Base-by-base conservation (phyloP, 352 stramenopile genomes). In the Pythium myriotylum region DNA sequence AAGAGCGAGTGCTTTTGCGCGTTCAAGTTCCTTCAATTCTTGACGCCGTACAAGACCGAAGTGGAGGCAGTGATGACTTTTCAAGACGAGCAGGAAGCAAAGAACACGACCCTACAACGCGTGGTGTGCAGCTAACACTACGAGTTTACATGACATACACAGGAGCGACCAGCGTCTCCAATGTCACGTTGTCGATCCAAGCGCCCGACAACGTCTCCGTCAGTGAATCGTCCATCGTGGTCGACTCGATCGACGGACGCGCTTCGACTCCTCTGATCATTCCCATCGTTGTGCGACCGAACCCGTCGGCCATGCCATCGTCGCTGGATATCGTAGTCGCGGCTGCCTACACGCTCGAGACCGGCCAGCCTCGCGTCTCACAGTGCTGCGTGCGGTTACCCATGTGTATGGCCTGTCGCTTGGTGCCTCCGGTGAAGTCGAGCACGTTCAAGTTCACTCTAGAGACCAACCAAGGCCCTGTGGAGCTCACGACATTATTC, bases 391-490 rank as follows among this genome's bases (percentile, higher is more conserved):
- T 96, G 1, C 69, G 73, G 48, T 67, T 97, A 27, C 89, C 91
- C 3, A 79, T 97, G 72, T 88, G 72, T 27, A 68, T 96, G 50
- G 67, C 68, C 5, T 91, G 74, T n/a, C 70, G 75, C 0, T 70
- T 95, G 22, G 81, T 93, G 10, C 79, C 86, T 27, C 79, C 86
- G 0, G 75, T 92, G 35, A 96, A 95, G 65, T 78, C 76, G 0
- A 89, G 81, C 54, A 89, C 74, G 8, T 92, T 90, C 68, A 96
- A 95, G 53, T 92, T 97, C 58, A 97, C 85, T 3, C 68, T 97
- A 3, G 85, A 94, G 63, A 96, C 88, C 4, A 94, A 96, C 54
- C 71, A 89, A 37, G 77, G 83, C n/a, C 83, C 87, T 7, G 65
- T 91, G 8, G 77, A 91, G 46, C 70, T 96, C 12, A 76, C 82